These are phyloP conservation scores for Eragrostis tef DNA, from an alignment of 202 grass and related monocot genomes.

Conservation along the genomic window DNA sequence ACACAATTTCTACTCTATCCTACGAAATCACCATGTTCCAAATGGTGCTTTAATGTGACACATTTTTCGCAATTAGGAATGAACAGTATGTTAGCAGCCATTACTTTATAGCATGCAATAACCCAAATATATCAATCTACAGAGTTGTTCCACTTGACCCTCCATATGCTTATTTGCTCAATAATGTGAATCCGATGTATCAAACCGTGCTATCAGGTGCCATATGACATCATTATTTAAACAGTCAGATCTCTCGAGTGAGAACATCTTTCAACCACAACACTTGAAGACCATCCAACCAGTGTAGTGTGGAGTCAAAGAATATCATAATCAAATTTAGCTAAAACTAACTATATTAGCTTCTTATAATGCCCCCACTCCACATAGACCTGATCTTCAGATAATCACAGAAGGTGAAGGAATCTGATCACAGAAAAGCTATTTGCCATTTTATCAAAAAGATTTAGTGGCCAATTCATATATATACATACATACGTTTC, in stretches of 20 bases:
- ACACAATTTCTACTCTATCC: background rate
- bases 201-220: background rate
- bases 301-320: background rate
- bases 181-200: background rate
- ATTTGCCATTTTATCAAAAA: background rate
- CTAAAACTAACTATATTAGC: conserved; percentile 3
- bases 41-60: background rate
- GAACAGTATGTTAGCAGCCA: background rate
- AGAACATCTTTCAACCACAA: conserved; percentile 8
- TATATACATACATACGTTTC: no score
- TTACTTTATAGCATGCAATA: background rate
- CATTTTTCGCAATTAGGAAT: conserved; percentile 2
- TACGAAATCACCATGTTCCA: background rate
- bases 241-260: background rate
- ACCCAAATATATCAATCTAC: background rate
- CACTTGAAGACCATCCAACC: background rate
- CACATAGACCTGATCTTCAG: conserved; percentile 4
- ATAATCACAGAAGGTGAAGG: background rate
- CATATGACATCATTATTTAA: no score
- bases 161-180: conserved; percentile 15
- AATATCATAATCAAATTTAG: background rate
- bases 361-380: background rate
- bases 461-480: background rate
- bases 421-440: conserved; percentile 11
- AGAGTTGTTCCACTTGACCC: background rate